These are phyloP conservation scores for Clohesyomyces aquaticus DNA, from an alignment of 495 filamentous ascomycete genomes.

Conservation along the genomic window DNA sequence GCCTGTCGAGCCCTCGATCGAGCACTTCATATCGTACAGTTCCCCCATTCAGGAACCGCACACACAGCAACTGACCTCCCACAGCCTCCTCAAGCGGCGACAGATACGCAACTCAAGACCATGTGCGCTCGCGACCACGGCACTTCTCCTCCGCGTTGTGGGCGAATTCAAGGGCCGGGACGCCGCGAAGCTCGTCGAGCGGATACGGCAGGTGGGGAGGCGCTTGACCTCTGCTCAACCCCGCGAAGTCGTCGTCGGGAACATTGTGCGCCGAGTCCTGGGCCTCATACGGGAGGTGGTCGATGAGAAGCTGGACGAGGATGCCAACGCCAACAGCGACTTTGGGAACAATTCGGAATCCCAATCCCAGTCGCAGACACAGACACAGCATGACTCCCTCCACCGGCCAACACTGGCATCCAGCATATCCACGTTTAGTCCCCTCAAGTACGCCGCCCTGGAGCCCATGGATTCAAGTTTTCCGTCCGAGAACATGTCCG, in stretches of 20 bases:
- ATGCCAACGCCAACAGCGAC: slow-evolving; percentile 58
- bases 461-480: slow-evolving; percentile 42
- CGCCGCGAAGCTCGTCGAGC: slow-evolving; percentile 73
- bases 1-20: slow-evolving; percentile 76
- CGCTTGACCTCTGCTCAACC: slow-evolving; percentile 80
- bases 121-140: slow-evolving; percentile 87
- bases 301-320: slow-evolving; percentile 75
- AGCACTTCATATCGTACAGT: slow-evolving; percentile 75
- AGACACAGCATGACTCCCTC: slow-evolving; percentile 31
- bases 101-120: slow-evolving; percentile 85
- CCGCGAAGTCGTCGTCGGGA: slow-evolving; percentile 86
- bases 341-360: slow-evolving; percentile 41
- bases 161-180: slow-evolving; percentile 71
- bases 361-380: too few species aligned
- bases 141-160: slow-evolving; percentile 82
- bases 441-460: slow-evolving; percentile 45
- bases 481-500: slow-evolving; percentile 29
- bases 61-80: slow-evolving; percentile 29
- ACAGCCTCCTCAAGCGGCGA: slow-evolving; percentile 82
- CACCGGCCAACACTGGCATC: slow-evolving; percentile 49
- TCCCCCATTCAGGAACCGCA: not conserved
- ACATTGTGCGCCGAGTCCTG: slow-evolving; percentile 86
- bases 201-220: slow-evolving; percentile 74
- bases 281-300: slow-evolving; percentile 90
- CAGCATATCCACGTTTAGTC: slow-evolving; percentile 51